Evolutionary conservation across 257 asterid genomes (phyloP), one percentile per base, ranked within the genome.

Genomic region (Capsicum pubescens): DNA sequence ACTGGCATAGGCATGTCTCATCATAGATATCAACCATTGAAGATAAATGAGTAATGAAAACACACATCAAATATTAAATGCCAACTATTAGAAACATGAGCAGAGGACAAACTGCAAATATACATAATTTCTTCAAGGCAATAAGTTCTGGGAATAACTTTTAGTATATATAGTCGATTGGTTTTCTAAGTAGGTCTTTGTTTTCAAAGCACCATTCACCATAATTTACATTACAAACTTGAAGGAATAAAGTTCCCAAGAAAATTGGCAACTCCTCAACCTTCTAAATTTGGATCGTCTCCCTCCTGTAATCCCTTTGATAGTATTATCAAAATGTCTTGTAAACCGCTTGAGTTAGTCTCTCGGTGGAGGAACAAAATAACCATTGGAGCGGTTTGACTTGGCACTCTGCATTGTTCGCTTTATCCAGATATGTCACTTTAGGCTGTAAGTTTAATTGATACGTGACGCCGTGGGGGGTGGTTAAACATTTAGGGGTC

Each of bases 101-200:
- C 77, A 7, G 21, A 68, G 50, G 19, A 67, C 48, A 67, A 67
- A 67, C 50, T 67, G 21, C 46, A 13, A 67, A 67, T 13, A 67
- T 67, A 67, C 21, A 36, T 35, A 36, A 67, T 35, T 36, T 67
- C 15, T 15, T 66, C 72, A 32, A 66, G 44, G 12, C 72, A 66
- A 32, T 64, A 15, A 64, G n/a, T 66, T 66, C 46, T 66, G 72
- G 72, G 69, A 35, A 67, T 67, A 64, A 67, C 48, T 67, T 67
- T 67, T 14, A 13, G 35, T 7, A 67, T 39, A 36, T 67, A 46
- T 6, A 67, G 48, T 66, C 7, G 72, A 66, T 35, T 35, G 72
- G 46, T 66, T 32, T 66, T 6, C 72, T 11, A 12, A 66, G n/a
- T 32, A 66, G 46, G 11, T 17, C 50, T 35, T 67, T 50, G 74